These are phyloP conservation scores for Linum lewisii DNA, from an alignment of 345 rosid genomes.

Conservation along the genomic window DNA sequence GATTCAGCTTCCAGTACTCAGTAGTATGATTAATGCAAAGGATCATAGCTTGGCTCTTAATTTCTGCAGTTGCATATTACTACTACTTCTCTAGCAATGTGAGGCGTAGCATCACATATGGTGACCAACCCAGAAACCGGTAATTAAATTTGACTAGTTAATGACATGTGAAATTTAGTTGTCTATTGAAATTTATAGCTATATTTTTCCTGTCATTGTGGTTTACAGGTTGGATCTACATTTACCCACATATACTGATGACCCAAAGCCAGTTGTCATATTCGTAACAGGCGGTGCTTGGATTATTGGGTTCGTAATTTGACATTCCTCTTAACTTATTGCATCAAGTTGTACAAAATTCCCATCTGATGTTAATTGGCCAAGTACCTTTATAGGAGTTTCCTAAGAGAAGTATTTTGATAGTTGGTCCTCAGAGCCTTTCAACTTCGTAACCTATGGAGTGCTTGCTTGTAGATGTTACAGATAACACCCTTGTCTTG, in stretches of 20 bases:
- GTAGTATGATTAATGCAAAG: background rate
- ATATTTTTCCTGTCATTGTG: slow-evolving; percentile 3
- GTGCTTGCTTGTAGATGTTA: too few species aligned
- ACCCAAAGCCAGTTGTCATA: slow-evolving; percentile 23
- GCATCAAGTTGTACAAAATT: background rate
- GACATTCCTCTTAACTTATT: background rate
- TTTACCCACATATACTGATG: slow-evolving; percentile 18
- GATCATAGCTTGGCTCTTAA: slow-evolving; percentile 3
- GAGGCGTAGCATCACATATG: slow-evolving; percentile 21
- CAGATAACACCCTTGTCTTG: too few species aligned
- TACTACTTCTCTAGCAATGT: slow-evolving; percentile 25
- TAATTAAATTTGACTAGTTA: background rate
- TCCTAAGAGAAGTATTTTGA: too few species aligned
- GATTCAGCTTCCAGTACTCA: background rate
- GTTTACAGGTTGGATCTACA: slow-evolving; percentile 25
- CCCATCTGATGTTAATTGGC: too few species aligned
- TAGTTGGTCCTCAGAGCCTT: too few species aligned
- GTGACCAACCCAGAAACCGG: slow-evolving; percentile 31
- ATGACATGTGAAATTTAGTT: background rate
- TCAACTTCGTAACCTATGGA: too few species aligned
- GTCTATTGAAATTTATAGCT: background rate
- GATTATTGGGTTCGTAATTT: slow-evolving; percentile 25
- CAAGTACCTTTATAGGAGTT: too few species aligned
- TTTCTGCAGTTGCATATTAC: slow-evolving; percentile 25
- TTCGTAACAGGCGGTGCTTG: slow-evolving; percentile 33